phyloP scores from a whole-genome alignment of 805 yeast species.

The Starmerella apicola region DNA sequence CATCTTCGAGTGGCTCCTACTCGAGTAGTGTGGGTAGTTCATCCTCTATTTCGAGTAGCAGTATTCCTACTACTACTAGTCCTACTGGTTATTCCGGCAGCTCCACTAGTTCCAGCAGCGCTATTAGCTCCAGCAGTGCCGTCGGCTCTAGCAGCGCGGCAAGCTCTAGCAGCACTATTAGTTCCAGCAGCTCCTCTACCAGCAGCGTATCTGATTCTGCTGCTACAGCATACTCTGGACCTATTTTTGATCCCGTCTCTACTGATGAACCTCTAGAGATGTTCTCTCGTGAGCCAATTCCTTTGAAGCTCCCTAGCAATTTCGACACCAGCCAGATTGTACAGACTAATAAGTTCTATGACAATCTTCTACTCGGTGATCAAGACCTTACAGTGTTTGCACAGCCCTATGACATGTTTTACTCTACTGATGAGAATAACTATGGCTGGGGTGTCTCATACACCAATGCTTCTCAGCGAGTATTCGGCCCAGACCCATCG shows the following conservation, averaged over 20 bases:
- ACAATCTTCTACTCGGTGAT: slow-evolving; percentile 45
- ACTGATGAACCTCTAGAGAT: slow-evolving; percentile 36
- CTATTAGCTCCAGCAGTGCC: background rate
- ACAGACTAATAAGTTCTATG: slow-evolving; percentile 68
- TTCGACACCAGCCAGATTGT: slow-evolving; percentile 37
- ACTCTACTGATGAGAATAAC: slow-evolving; percentile 33
- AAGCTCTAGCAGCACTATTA: slow-evolving; percentile 5
- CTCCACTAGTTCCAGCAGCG: background rate
- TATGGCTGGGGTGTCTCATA: slow-evolving; percentile 56
- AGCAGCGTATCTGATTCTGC: slow-evolving; percentile 7
- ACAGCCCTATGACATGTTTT: slow-evolving; percentile 56
- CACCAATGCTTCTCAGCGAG: slow-evolving; percentile 35
- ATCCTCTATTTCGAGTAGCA: background rate
- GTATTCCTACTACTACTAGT: background rate
- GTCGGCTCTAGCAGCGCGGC: background rate
- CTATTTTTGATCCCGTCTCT: slow-evolving; percentile 40
- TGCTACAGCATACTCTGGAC: slow-evolving; percentile 23
- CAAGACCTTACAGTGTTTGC: slow-evolving; percentile 47
- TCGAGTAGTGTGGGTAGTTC: background rate
- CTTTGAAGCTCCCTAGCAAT: slow-evolving; percentile 36
- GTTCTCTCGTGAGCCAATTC: slow-evolving; percentile 37
- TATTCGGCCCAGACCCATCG: slow-evolving; percentile 36
- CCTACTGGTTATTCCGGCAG: background rate
- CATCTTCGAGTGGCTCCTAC: background rate
- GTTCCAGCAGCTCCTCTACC: slow-evolving; percentile 2